Conservation (phyloP, 257 asterid genomes). For the Leonotis leonurus region DNA sequence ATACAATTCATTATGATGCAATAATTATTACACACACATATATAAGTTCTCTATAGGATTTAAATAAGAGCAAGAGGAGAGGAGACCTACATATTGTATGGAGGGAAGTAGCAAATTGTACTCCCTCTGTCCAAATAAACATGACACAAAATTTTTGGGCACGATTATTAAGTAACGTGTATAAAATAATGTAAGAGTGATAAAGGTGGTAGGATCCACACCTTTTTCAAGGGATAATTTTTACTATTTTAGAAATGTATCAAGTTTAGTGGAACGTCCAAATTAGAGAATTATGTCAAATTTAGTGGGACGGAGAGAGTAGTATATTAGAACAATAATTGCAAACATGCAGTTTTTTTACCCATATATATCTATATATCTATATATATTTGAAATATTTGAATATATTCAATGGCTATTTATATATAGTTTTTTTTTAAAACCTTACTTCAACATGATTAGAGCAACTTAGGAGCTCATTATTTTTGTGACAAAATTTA, state of each 20-base stretch:
- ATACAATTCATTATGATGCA: background rate
- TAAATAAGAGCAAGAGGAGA: background rate
- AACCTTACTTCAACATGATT: slow-evolving; percentile 1
- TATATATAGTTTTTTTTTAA: background rate
- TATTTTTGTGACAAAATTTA: slow-evolving; percentile 1
- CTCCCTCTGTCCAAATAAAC: too few relatives aligned
- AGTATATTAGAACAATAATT: background rate
- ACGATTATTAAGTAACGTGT: too few relatives aligned
- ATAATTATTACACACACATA: background rate
- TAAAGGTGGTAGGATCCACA: too few relatives aligned
- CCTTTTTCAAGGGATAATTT: too few relatives aligned
- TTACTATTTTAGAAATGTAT: too few relatives aligned
- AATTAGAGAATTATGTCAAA: too few relatives aligned
- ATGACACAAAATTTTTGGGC: too few relatives aligned
- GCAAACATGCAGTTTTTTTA: slow-evolving; percentile 7
- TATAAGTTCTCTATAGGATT: background rate
- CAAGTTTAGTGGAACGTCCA: too few relatives aligned
- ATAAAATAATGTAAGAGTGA: too few relatives aligned
- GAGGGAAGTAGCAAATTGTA: background rate
- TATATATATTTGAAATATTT: background rate
- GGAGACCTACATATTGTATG: background rate
- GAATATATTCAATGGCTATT: slow-evolving; percentile 7
- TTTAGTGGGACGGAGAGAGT: too few relatives aligned
- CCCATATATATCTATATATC: background rate
- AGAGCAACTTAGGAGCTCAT: slow-evolving; percentile 7